Conservation (phyloP, 305 asterid genomes). For the Stenogyne calaminthoides region DNA sequence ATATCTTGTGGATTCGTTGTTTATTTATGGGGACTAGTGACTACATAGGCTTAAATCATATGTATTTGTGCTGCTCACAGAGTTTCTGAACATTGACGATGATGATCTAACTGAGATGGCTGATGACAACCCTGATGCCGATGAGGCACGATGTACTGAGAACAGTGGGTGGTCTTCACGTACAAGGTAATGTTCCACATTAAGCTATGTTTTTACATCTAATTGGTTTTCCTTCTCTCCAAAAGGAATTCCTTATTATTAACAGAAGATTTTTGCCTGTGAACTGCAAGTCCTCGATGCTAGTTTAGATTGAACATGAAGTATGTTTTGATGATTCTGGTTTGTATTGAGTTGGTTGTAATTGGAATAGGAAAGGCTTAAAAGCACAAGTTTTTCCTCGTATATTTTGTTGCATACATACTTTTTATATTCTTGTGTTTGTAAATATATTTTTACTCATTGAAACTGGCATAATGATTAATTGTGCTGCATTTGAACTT, state of each 20-base stretch:
- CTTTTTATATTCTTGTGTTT: not conserved
- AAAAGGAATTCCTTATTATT: not conserved
- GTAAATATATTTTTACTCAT: not conserved
- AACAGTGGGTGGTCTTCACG: constrained; percentile 95
- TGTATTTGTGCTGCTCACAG: constrained; percentile 47
- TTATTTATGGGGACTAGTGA: constrained; percentile 5
- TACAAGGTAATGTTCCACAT: constrained; percentile 59
- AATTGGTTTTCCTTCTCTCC: not conserved
- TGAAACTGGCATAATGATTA: not conserved
- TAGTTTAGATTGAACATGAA: constrained; percentile 10
- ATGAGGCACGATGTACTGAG: constrained; percentile 53
- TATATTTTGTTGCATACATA: not conserved
- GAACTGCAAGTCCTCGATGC: not conserved
- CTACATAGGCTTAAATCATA: constrained; percentile 23
- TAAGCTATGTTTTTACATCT: not conserved
- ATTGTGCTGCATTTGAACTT: constrained; percentile 15
- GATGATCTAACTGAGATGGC: constrained; percentile 72
- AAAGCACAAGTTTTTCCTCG: not conserved
- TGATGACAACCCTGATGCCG: constrained; percentile 66
- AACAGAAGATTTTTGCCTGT: not conserved
- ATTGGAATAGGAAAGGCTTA: not conserved
- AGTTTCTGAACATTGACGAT: constrained; percentile 75
- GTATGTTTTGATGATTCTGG: constrained; percentile 3
- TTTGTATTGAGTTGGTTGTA: not conserved
- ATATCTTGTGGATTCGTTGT: constrained; percentile 5